These are phyloP conservation scores for Xylariaceae sp. DNA, from an alignment of 2,329 filamentous ascomycete species.

Conservation along the genomic window DNA sequence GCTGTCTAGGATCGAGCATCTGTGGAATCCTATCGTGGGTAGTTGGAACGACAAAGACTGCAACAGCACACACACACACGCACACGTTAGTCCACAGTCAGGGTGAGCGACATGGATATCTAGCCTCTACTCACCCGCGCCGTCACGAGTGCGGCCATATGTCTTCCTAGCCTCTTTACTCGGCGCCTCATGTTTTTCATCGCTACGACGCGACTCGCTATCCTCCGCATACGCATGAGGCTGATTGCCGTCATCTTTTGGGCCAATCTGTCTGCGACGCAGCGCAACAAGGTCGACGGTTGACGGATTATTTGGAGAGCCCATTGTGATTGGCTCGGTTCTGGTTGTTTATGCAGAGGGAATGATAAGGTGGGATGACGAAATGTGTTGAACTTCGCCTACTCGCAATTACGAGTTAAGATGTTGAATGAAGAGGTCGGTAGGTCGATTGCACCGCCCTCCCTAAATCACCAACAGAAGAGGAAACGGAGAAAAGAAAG, in stretches of 20 bases:
- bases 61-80: slow-evolving; percentile 3
- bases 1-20: slow-evolving; percentile 89
- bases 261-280: slow-evolving; percentile 35
- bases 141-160: slow-evolving; percentile 88
- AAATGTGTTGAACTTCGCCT: slow-evolving; percentile 38
- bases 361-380: slow-evolving; percentile 14
- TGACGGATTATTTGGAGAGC: slow-evolving; percentile 15
- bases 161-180: slow-evolving; percentile 66
- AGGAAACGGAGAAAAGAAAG: background rate
- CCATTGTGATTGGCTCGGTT: slow-evolving; percentile 32
- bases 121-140: slow-evolving; percentile 81
- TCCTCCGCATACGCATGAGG: slow-evolving; percentile 27
- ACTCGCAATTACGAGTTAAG: slow-evolving; percentile 25
- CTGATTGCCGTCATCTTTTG: slow-evolving; percentile 22
- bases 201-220: background rate
- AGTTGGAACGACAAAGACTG: slow-evolving; percentile 93
- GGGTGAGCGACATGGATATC: too few species aligned
- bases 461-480: background rate
- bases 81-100: slow-evolving; percentile 9
- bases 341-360: slow-evolving; percentile 3
- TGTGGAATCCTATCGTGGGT: slow-evolving; percentile 99
- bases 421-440: slow-evolving; percentile 25
- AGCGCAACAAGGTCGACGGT: slow-evolving; percentile 28
- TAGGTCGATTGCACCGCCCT: background rate
- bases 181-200: slow-evolving; percentile 22